Evolutionary conservation across 1,284 basidiomycete species (phyloP).

Genomic region (Puccinia triticina): DNA sequence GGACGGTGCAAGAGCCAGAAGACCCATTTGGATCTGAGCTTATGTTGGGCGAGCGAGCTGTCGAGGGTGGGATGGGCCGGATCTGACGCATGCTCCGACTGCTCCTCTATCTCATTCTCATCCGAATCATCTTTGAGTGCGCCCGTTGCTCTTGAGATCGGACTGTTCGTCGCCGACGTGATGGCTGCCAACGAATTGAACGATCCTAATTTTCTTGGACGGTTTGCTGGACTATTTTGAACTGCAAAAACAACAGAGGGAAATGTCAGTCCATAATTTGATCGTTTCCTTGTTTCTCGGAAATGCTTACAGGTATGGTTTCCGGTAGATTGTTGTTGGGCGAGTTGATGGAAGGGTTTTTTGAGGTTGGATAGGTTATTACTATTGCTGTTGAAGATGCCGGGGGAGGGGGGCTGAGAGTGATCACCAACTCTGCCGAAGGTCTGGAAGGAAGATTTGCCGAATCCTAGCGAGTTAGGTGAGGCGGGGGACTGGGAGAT

Average conservation of each 20-base stretch:
- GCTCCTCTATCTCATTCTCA: not conserved
- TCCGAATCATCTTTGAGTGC: not conserved
- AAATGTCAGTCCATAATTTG: not conserved
- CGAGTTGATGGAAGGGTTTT: conserved; percentile 4
- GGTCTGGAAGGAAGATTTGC: conserved; percentile 13
- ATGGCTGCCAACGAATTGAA: conserved; percentile 43
- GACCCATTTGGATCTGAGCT: conserved; percentile 33
- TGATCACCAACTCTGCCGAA: conserved; percentile 39
- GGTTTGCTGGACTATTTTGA: conserved; percentile 4
- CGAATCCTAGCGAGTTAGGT: conserved; percentile 2
- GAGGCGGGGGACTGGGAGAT: not conserved
- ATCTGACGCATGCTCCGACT: no score
- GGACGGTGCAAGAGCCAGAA: conserved; percentile 46
- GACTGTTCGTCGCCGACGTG: not conserved
- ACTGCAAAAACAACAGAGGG: not conserved
- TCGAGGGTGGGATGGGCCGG: conserved; percentile 4
- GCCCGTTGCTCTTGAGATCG: not conserved
- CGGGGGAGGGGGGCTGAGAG: not conserved
- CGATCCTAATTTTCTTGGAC: conserved; percentile 32
- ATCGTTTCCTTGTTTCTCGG: not conserved
- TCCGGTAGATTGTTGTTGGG: conserved; percentile 1
- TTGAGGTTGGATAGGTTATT: not conserved
- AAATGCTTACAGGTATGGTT: conserved; percentile 5
- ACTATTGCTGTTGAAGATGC: conserved; percentile 10
- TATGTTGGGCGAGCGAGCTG: conserved; percentile 13